These are phyloP conservation scores for Cyberlindnera lachancei DNA, from an alignment of 805 yeast genomes.

Conservation along the genomic window DNA sequence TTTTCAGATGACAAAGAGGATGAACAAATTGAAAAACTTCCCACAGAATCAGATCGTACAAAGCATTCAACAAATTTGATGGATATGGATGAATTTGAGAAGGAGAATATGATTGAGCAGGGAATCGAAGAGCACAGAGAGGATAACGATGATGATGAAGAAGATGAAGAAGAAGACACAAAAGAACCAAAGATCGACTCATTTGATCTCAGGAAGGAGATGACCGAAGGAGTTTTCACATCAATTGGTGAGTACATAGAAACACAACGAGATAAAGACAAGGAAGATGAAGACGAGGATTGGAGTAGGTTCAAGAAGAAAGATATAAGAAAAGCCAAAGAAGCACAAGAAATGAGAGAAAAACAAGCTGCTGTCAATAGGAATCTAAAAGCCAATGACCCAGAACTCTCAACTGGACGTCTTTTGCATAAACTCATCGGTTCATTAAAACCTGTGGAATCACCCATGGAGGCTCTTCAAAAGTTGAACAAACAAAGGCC, in stretches of 20 bases:
- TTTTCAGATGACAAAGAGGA: conserved; percentile 19
- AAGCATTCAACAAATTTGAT: conserved; percentile 18
- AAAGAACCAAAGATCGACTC: conserved; percentile 46
- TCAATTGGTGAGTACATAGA: conserved; percentile 49
- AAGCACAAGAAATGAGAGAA: conserved; percentile 25
- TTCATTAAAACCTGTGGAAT: conserved; percentile 50
- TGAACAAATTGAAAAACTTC: conserved; percentile 4
- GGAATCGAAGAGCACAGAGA: neutral
- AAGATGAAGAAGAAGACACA: conserved; percentile 12
- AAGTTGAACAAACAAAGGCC: conserved; percentile 24
- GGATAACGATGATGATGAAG: conserved; percentile 13
- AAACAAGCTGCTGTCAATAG: conserved; percentile 17
- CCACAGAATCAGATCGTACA: conserved; percentile 5
- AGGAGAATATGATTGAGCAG: conserved; percentile 13
- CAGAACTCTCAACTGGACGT: conserved; percentile 12
- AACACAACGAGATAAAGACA: conserved; percentile 20
- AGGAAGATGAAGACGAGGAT: conserved; percentile 29
- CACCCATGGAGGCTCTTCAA: conserved; percentile 48
- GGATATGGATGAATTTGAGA: conserved; percentile 33
- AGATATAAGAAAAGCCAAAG: conserved; percentile 31
- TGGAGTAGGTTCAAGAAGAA: conserved; percentile 26
- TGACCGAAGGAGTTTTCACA: conserved; percentile 53
- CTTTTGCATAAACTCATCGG: conserved; percentile 30
- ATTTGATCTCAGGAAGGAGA: conserved; percentile 51
- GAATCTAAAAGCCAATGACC: conserved; percentile 6